phyloP scores from a whole-genome alignment of 805 yeast species.

The Torulaspora maleeae region DNA sequence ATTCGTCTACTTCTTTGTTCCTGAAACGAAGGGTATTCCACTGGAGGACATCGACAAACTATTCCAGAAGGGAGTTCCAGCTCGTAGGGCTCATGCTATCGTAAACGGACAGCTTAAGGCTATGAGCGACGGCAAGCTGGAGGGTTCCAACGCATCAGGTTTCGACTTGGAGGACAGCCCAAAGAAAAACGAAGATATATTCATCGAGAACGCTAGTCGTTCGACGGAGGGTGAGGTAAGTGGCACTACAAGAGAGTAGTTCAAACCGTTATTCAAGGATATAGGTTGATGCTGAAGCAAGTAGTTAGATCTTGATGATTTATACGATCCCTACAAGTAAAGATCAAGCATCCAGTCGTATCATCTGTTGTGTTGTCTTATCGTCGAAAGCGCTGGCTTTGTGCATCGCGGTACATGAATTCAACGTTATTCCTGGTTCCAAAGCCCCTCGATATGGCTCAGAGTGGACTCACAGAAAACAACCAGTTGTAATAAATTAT shows the following conservation, averaged over 20 bases:
- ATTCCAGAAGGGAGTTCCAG: slow-evolving; percentile 40
- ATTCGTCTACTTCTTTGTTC: slow-evolving; percentile 65
- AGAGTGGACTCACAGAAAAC: too few relatives aligned
- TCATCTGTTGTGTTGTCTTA: too few relatives aligned
- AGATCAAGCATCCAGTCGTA: too few relatives aligned
- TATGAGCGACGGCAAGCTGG: slow-evolving; percentile 7
- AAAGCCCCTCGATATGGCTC: too few relatives aligned
- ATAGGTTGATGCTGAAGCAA: background rate
- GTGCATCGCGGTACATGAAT: too few relatives aligned
- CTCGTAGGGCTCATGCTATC: slow-evolving; percentile 18
- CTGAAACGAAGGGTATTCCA: slow-evolving; percentile 72
- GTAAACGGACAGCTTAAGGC: slow-evolving; percentile 15
- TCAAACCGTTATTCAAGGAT: background rate
- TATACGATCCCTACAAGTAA: too few relatives aligned
- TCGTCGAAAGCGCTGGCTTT: too few relatives aligned
- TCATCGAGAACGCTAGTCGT: slow-evolving; percentile 7
- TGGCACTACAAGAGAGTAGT: background rate
- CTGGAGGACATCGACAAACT: slow-evolving; percentile 74
- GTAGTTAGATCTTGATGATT: too few relatives aligned
- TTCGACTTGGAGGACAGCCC: slow-evolving; percentile 1
- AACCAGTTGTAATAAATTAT: too few relatives aligned
- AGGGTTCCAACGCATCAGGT: background rate
- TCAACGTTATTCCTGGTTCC: too few relatives aligned
- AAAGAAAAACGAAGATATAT: slow-evolving; percentile 3
- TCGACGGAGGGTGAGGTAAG: background rate